These are phyloP conservation scores for Pichia sp. DNA, from an alignment of 1,139 yeast genomes.

Conservation along the genomic window DNA sequence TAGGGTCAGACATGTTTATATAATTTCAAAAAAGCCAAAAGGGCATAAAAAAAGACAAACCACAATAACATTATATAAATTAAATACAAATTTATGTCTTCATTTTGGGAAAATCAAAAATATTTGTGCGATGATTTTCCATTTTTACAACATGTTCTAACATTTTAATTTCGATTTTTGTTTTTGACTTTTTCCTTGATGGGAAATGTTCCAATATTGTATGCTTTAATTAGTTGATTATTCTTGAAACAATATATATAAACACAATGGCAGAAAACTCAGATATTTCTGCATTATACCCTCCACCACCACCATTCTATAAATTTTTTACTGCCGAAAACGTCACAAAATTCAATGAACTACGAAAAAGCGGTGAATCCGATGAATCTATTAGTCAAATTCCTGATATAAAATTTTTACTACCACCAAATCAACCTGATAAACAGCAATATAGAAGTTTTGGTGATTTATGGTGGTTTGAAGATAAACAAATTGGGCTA, in stretches of 20 bases:
- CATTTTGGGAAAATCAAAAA: no score
- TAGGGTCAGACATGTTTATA: conserved; percentile 15
- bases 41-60: background rate
- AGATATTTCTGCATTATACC: conserved; percentile 41
- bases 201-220: no score
- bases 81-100: no score
- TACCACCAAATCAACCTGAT: conserved; percentile 44
- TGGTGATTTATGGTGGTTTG: conserved; percentile 55
- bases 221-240: no score
- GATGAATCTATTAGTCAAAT: conserved; percentile 27
- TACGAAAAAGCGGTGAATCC: conserved; percentile 17
- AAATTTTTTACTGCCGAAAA: conserved; percentile 40
- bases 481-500: conserved; percentile 49
- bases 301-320: conserved; percentile 55
- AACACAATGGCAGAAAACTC: conserved; percentile 1
- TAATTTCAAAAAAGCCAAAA: background rate
- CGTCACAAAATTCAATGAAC: conserved; percentile 18
- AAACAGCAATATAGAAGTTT: conserved; percentile 49
- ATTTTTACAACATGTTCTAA: no score
- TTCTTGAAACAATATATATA: no score
- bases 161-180: no score
- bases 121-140: no score
- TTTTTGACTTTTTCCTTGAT: no score
- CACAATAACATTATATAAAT: no score
- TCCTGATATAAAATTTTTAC: conserved; percentile 38